Evolutionary conservation across 2,329 filamentous ascomycete genomes (phyloP).

Genomic region (Nectriaceae sp.): DNA sequence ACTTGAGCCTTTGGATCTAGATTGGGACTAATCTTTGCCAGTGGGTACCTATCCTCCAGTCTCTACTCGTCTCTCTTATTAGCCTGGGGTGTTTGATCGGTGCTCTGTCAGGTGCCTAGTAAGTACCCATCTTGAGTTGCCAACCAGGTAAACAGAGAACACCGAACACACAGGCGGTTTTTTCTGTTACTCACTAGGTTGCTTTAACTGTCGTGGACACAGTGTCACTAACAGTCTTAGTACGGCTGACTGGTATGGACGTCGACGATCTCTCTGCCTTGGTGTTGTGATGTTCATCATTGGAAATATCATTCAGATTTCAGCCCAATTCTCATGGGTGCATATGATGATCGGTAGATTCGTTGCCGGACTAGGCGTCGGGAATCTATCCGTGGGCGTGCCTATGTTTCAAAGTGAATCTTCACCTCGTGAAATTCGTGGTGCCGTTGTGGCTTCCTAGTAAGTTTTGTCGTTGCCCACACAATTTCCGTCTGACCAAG

Average conservation of each 20-base stretch:
- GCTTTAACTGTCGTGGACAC: too few species aligned
- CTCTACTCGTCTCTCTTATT: slow-evolving; percentile 57
- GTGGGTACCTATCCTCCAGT: slow-evolving; percentile 45
- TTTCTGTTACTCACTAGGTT: too few species aligned
- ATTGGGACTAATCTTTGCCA: too few species aligned
- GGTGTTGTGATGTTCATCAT: slow-evolving; percentile 60
- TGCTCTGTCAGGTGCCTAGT: slow-evolving; percentile 53
- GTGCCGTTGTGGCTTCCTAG: slow-evolving; percentile 68
- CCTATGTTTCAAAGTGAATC: slow-evolving; percentile 70
- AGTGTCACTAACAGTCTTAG: slow-evolving; percentile 26
- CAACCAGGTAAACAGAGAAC: too few species aligned
- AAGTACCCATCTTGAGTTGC: slow-evolving; percentile 8
- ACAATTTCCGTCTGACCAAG: too few species aligned
- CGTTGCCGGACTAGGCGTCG: slow-evolving; percentile 67
- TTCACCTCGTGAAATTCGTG: slow-evolving; percentile 62
- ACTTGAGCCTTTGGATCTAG: too few species aligned
- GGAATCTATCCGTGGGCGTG: slow-evolving; percentile 65
- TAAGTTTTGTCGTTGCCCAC: too few species aligned
- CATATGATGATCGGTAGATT: slow-evolving; percentile 68
- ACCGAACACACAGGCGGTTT: too few species aligned
- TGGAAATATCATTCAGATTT: slow-evolving; percentile 68
- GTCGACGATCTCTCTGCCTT: slow-evolving; percentile 55
- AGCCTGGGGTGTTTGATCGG: slow-evolving; percentile 58
- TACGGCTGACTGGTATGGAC: slow-evolving; percentile 59
- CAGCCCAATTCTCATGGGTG: slow-evolving; percentile 59